Percentiles rank a stretch among this genome's conserved stretches.
Evolutionary conservation across 768 basidiomycete species (phyloP).

Genomic region (Mycena belliarum): DNA sequence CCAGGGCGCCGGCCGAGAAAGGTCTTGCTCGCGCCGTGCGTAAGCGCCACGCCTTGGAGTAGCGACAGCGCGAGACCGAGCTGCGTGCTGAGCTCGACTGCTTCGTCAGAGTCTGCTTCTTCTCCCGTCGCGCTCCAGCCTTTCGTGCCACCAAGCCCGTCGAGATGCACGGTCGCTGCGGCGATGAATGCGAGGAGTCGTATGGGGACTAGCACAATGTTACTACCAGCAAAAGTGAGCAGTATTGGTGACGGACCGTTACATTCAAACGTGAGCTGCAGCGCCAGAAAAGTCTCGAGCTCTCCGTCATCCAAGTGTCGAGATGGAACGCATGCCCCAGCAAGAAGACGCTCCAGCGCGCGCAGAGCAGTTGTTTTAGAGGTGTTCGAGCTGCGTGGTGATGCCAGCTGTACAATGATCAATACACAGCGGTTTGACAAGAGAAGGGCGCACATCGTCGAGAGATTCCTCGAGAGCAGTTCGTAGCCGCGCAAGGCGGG

Average conservation of each 20-base stretch:
- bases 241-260: slow-evolving; percentile 56
- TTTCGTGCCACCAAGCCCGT: background rate
- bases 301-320: slow-evolving; percentile 45
- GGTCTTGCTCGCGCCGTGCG: slow-evolving; percentile 65
- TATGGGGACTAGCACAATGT: slow-evolving; percentile 63
- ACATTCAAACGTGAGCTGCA: slow-evolving; percentile 83
- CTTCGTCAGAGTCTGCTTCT: slow-evolving; percentile 54
- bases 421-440: background rate
- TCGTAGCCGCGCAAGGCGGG: no score
- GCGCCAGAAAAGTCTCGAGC: slow-evolving; percentile 55
- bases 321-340: slow-evolving; percentile 46
- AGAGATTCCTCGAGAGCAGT: slow-evolving; percentile 53
- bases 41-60: slow-evolving; percentile 74
- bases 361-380: slow-evolving; percentile 57
- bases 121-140: slow-evolving; percentile 28
- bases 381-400: slow-evolving; percentile 55
- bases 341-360: slow-evolving; percentile 56
- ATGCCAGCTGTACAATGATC: slow-evolving; percentile 53
- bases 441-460: slow-evolving; percentile 56
- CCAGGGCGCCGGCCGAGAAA: slow-evolving; percentile 69
- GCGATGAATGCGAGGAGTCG: slow-evolving; percentile 67
- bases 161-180: slow-evolving; percentile 34
- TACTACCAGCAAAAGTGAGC: no score
- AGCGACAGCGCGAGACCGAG: slow-evolving; percentile 62
- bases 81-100: slow-evolving; percentile 48